Percentiles rank a stretch among this genome's conserved stretches.
Conservation (phyloP, 441 rosid genomes). For the Jatropha podagrica region DNA sequence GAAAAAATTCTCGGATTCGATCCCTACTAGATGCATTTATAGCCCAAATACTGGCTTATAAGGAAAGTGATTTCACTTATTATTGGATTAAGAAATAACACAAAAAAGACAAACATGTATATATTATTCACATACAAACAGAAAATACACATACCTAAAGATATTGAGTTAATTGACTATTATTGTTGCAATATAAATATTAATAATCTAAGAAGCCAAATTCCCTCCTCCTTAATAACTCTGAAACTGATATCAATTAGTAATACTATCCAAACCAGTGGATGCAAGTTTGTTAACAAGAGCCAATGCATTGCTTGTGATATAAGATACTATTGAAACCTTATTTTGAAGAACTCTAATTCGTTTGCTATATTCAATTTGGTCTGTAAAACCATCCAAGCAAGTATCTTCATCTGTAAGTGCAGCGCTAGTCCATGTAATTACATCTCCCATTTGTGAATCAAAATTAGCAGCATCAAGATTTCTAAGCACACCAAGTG, state of each 20-base stretch:
- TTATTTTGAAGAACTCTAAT: conserved; percentile 37
- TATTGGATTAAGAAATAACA: no score
- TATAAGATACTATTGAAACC: conserved; percentile 46
- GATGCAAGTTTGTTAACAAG: conserved; percentile 71
- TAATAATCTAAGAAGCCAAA: no score
- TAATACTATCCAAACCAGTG: conserved; percentile 35
- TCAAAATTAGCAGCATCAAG: conserved; percentile 48
- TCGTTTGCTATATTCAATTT: conserved; percentile 13
- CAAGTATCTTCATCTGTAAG: conserved; percentile 76
- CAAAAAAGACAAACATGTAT: no score
- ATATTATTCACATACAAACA: neutral
- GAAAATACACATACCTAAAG: neutral
- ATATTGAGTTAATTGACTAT: neutral
- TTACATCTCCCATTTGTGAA: conserved; percentile 55
- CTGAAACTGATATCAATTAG: neutral
- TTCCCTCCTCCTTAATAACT: neutral
- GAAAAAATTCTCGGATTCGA: no score
- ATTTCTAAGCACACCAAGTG: conserved; percentile 52
- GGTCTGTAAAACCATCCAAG: conserved; percentile 65
- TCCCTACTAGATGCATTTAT: no score
- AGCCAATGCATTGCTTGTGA: conserved; percentile 80
- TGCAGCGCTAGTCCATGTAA: conserved; percentile 72
- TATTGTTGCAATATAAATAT: conserved; percentile 3
- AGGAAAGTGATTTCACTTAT: no score
- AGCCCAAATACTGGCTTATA: no score